Base-by-base conservation (phyloP, 176 grass and related monocot genomes). In the Themeda triandra region DNA sequence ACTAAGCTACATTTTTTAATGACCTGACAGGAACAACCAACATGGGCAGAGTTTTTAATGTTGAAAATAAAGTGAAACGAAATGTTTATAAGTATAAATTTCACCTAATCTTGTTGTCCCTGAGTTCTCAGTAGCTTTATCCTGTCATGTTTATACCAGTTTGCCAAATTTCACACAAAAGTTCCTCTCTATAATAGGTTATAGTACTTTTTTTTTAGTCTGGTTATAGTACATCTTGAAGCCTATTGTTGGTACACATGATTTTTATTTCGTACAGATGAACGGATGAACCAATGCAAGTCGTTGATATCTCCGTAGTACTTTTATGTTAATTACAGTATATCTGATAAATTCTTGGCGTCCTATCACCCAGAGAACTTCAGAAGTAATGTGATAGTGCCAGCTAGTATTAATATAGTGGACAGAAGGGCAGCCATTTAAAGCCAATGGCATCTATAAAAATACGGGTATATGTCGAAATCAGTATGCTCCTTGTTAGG, bases 391-490 rank as follows among this genome's bases (percentile, higher is more conserved):
- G 42, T n/a, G 23, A 46, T 65, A 35, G 19, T 64, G n/a, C 24
- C 81, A 80, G 31, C 39, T n/a, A n/a, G 53, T 10, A 59, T 37
- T 28, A 11, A 39, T 51, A 39, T 24, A 75, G 35, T 49, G 13
- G 28, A 76, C 63, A 31, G 8, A 4, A 85, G 72, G 11, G 11
- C 41, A 33, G 65, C 41, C 44, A 73, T 58, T 66, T 71, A 79
- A 73, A 85, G 12, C 53, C 60, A 80, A 80, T 80, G 32, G 15
- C 48, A 84, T n/a, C 37, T 78, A 42, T 73, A 70, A 39, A 54
- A 81, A 80, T 80, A 23, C 41, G 65, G 88, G 45, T 86, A 76
- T 29, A 2, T 32, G 77, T 88, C 78, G 37, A 79, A 70, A 88
- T 91, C 73, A 72, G 48, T 49, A 75, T 76, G 24, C 24, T 83